Conservation (phyloP, 352 stramenopile genomes). For the Nothophytophthora sp. region DNA sequence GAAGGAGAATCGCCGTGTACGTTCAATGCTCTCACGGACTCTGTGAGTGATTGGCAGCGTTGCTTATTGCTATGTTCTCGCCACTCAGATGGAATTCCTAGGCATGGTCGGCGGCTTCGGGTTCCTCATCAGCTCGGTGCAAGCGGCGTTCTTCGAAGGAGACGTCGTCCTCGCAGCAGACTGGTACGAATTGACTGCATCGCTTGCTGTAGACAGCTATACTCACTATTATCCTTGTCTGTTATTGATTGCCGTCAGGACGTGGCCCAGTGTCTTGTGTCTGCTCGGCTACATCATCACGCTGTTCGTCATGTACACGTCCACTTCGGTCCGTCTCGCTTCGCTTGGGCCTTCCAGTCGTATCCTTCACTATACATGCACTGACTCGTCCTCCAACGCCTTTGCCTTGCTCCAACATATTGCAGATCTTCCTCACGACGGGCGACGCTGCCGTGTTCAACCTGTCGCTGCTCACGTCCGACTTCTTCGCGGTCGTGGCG, state of each 20-base stretch:
- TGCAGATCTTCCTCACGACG: slow-evolving; percentile 65
- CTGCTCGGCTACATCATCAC: slow-evolving; percentile 79
- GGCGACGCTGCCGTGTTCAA: slow-evolving; percentile 96
- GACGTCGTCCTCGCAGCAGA: slow-evolving; percentile 33
- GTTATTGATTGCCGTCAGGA: slow-evolving; percentile 27
- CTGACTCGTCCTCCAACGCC: no score
- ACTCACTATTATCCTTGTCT: slow-evolving; percentile 8
- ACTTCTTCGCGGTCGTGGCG: slow-evolving; percentile 94
- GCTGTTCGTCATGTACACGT: slow-evolving; percentile 92
- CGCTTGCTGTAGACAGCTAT: not conserved
- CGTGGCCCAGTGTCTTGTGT: slow-evolving; percentile 53
- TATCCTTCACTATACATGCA: no score
- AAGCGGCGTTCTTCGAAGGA: slow-evolving; percentile 87
- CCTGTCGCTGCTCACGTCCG: slow-evolving; percentile 95
- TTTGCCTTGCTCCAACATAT: slow-evolving; percentile 6
- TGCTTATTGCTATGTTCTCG: not conserved
- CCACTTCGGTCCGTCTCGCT: slow-evolving; percentile 83
- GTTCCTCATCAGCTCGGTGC: slow-evolving; percentile 84
- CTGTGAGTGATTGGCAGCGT: slow-evolving; percentile 2
- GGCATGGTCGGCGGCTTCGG: slow-evolving; percentile 94
- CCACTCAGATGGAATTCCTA: slow-evolving; percentile 90
- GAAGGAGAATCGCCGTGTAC: slow-evolving; percentile 67
- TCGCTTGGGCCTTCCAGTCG: no score
- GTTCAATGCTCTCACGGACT: not conserved
- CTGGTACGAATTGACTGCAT: slow-evolving; percentile 30